Evolutionary conservation across 2,329 filamentous ascomycete genomes (phyloP).

Genomic region (Cercospora berteroae): DNA sequence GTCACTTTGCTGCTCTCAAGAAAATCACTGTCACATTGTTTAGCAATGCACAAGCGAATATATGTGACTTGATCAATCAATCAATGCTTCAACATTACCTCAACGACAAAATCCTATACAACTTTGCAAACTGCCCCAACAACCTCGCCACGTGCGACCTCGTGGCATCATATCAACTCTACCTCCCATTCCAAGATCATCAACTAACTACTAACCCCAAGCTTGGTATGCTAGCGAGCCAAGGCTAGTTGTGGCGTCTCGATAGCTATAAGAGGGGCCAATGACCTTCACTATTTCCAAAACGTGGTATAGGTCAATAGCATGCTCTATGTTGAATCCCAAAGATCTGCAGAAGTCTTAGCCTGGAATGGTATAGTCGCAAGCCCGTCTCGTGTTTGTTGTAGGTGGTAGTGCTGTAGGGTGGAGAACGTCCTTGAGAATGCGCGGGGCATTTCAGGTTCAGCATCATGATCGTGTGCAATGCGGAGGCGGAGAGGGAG

Average conservation of each 20-base stretch:
- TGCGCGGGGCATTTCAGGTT: too few relatives aligned
- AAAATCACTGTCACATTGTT: too few relatives aligned
- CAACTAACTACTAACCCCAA: not conserved
- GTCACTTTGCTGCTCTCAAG: too few relatives aligned
- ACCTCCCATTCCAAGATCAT: not conserved
- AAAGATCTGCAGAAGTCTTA: not conserved
- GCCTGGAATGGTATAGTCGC: not conserved
- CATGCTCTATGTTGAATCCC: not conserved
- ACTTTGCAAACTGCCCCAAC: too few relatives aligned
- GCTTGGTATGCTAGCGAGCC: too few relatives aligned
- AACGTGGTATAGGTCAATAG: not conserved
- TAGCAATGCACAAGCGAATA: too few relatives aligned
- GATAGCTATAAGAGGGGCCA: not conserved
- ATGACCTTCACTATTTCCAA: not conserved
- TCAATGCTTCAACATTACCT: too few relatives aligned
- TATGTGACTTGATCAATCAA: too few relatives aligned
- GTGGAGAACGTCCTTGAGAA: not conserved
- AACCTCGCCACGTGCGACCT: too few relatives aligned
- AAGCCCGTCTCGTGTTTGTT: not conserved
- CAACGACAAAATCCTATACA: too few relatives aligned
- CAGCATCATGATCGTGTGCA: too few relatives aligned
- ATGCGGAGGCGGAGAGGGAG: not conserved
- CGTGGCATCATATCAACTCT: too few relatives aligned
- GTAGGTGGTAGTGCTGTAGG: not conserved
- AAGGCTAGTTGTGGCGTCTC: not conserved